Conservation (phyloP, 768 basidiomycete genomes). For the Pleurotus cornucopiae region DNA sequence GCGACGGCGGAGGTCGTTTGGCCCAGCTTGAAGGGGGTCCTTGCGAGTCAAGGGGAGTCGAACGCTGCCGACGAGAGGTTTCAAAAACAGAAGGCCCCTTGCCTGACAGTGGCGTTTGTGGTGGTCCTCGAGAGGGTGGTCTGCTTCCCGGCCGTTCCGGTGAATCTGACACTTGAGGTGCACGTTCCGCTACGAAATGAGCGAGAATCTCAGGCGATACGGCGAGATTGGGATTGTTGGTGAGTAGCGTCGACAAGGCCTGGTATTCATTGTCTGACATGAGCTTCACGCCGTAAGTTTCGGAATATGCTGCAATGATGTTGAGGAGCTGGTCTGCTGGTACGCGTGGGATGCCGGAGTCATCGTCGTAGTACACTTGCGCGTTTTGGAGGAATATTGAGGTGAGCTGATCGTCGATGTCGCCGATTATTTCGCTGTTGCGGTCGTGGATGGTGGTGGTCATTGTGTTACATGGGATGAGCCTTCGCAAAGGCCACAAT, state of each 20-base stretch:
- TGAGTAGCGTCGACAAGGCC: constrained; percentile 54
- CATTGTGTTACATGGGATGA: constrained; percentile 6
- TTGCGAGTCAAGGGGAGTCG: constrained; percentile 65
- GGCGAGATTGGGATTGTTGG: constrained; percentile 56
- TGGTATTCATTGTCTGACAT: constrained; percentile 59
- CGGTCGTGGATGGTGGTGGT: constrained; percentile 38
- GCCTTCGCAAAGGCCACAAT: neutral
- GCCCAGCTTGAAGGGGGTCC: constrained; percentile 79
- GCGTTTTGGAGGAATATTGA: constrained; percentile 67
- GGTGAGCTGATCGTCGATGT: constrained; percentile 66
- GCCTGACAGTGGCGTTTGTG: constrained; percentile 53
- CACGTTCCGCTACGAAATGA: constrained; percentile 59
- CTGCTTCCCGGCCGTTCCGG: constrained; percentile 35
- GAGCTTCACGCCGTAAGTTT: constrained; percentile 59
- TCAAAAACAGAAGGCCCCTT: constrained; percentile 39
- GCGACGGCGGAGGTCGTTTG: constrained; percentile 58
- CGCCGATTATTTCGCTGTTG: constrained; percentile 64
- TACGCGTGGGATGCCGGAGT: constrained; percentile 58
- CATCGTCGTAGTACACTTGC: constrained; percentile 46
- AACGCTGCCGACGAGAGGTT: constrained; percentile 26
- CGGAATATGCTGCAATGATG: constrained; percentile 60
- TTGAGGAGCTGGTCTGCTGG: constrained; percentile 70
- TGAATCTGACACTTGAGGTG: constrained; percentile 35
- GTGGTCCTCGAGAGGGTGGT: constrained; percentile 45
- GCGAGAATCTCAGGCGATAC: constrained; percentile 67